Conservation (phyloP, 768 basidiomycete species). For the Leccinum rimulosum region DNA sequence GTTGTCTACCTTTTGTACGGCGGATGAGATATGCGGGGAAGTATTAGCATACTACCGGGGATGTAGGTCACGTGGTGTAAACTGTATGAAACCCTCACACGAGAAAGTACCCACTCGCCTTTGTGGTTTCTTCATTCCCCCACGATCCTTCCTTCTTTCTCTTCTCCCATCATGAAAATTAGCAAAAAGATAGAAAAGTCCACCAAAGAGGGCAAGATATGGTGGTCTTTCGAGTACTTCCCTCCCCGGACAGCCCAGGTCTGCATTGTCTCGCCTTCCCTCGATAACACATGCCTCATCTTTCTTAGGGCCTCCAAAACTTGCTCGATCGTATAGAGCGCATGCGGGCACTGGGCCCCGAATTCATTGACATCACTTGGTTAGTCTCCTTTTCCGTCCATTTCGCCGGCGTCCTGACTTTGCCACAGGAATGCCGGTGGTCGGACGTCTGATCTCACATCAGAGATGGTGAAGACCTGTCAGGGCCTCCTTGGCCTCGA, state of each 20-base stretch:
- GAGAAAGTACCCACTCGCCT: slow-evolving; percentile 25
- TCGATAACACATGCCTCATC: slow-evolving; percentile 1
- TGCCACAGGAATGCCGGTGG: slow-evolving; percentile 88
- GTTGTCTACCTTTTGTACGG: slow-evolving; percentile 45
- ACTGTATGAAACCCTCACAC: slow-evolving; percentile 6
- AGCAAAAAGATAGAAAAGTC: slow-evolving; percentile 90
- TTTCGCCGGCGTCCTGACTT: slow-evolving; percentile 4
- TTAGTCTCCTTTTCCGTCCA: slow-evolving; percentile 27
- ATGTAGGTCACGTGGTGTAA: slow-evolving; percentile 21
- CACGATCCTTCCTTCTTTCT: slow-evolving; percentile 24
- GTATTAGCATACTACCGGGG: neutral
- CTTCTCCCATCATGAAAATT: slow-evolving; percentile 71
- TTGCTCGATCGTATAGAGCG: slow-evolving; percentile 97
- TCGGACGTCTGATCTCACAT: slow-evolving; percentile 89
- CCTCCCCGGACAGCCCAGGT: slow-evolving; percentile 95
- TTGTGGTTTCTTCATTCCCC: slow-evolving; percentile 9
- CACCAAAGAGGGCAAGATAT: slow-evolving; percentile 78
- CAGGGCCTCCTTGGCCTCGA: slow-evolving; percentile 91
- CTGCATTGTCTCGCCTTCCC: slow-evolving; percentile 12
- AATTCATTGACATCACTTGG: slow-evolving; percentile 99
- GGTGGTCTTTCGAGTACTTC: slow-evolving; percentile 99
- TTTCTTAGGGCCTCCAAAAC: slow-evolving; percentile 64
- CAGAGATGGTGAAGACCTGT: slow-evolving; percentile 92
- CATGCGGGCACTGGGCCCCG: slow-evolving; percentile 92
- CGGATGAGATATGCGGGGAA: slow-evolving; percentile 3